Evolutionary conservation across 495 filamentous ascomycete genomes (phyloP).

Genomic region (Aspergillus mulundensis): DNA sequence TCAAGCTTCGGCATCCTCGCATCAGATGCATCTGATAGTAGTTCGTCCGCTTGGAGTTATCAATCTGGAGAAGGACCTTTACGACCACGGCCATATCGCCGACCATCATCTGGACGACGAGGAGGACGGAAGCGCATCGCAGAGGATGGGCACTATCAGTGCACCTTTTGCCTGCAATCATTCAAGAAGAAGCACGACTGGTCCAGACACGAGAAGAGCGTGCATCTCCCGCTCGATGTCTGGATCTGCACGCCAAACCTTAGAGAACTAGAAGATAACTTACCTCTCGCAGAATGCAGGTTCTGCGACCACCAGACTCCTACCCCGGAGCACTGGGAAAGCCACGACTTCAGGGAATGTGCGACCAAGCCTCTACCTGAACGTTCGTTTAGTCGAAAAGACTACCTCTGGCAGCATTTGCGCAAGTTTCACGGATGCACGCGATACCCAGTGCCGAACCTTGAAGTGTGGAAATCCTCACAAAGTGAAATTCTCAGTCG

Average conservation of each 20-base stretch:
- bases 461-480: conserved; percentile 65
- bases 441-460: conserved; percentile 54
- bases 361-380: conserved; percentile 59
- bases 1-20: conserved; percentile 27
- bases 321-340: conserved; percentile 57
- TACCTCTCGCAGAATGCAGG: conserved; percentile 44
- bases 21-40: conserved; percentile 33
- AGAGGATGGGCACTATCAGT: conserved; percentile 57
- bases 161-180: conserved; percentile 77
- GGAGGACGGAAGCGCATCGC: conserved; percentile 39
- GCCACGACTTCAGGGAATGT: conserved; percentile 68
- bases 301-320: conserved; percentile 64
- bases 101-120: conserved; percentile 18
- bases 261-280: conserved; percentile 2
- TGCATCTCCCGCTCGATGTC: conserved; percentile 71
- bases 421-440: conserved; percentile 68
- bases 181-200: conserved; percentile 85
- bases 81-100: conserved; percentile 7
- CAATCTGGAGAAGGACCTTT: conserved; percentile 32
- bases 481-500: conserved; percentile 59
- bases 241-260: conserved; percentile 58
- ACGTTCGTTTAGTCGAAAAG: conserved; percentile 78
- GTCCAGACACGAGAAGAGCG: conserved; percentile 76
- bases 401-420: conserved; percentile 78
- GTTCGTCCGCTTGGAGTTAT: conserved; percentile 44